Evolutionary conservation across 352 stramenopile genomes (phyloP).

Genomic region (Phytophthora sp.): DNA sequence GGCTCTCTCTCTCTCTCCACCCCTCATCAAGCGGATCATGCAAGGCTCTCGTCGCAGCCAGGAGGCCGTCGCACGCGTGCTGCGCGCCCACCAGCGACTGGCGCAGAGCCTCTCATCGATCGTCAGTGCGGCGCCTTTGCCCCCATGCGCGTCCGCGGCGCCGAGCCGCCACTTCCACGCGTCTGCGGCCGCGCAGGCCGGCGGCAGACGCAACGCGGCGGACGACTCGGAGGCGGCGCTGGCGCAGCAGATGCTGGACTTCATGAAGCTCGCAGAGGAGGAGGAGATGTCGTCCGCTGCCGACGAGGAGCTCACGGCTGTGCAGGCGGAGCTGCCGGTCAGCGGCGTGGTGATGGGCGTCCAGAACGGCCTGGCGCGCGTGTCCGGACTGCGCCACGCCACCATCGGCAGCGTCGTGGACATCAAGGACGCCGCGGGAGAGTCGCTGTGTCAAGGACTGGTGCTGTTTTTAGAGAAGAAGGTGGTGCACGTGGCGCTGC

Average conservation of each 20-base stretch:
- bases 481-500: slow-evolving; percentile 60
- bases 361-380: slow-evolving; percentile 72
- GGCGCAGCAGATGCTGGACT: slow-evolving; percentile 77
- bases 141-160: neutral
- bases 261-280: slow-evolving; percentile 53
- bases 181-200: neutral
- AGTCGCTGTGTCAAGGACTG: slow-evolving; percentile 46
- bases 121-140: neutral
- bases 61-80: slow-evolving; percentile 6
- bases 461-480: slow-evolving; percentile 73
- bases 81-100: slow-evolving; percentile 8
- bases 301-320: neutral
- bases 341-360: slow-evolving; percentile 67
- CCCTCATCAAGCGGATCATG: too few species aligned
- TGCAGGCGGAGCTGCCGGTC: slow-evolving; percentile 48
- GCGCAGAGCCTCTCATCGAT: neutral
- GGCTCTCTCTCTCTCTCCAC: too few species aligned
- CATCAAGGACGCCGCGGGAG: slow-evolving; percentile 30
- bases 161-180: neutral
- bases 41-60: slow-evolving; percentile 1
- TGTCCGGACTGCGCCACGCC: slow-evolving; percentile 76
- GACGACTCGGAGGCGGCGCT: slow-evolving; percentile 64
- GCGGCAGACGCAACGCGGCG: slow-evolving; percentile 7
- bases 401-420: slow-evolving; percentile 75
- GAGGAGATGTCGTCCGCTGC: slow-evolving; percentile 1